Conservation (phyloP, 192 early-diverging fungal species). For the Gryganskiella cystojenkinii region DNA sequence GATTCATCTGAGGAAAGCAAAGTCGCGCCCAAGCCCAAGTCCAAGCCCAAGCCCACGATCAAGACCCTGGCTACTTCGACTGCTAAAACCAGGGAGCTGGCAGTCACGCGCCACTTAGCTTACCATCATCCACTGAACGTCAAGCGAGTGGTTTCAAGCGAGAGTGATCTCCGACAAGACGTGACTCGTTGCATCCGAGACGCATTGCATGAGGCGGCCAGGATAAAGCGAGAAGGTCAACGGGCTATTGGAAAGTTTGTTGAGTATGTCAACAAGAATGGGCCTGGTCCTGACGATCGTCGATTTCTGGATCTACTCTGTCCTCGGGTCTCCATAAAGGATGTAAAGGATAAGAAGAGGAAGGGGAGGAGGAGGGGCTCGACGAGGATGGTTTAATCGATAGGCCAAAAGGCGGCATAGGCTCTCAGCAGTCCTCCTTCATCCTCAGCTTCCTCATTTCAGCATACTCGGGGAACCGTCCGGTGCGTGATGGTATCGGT, state of each 20-base stretch:
- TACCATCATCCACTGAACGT: conserved; percentile 11
- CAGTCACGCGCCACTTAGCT: conserved; percentile 1
- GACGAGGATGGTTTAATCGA: too few relatives aligned
- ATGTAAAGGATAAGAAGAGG: too few relatives aligned
- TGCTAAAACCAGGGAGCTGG: conserved; percentile 5
- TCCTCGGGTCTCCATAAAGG: too few relatives aligned
- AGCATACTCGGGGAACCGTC: too few relatives aligned
- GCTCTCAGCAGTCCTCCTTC: too few relatives aligned
- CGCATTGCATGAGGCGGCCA: conserved; percentile 10
- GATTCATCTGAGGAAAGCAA: background rate
- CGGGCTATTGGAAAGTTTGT: conserved; percentile 11
- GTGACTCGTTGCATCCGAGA: conserved; percentile 9
- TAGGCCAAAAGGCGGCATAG: too few relatives aligned
- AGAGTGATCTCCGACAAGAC: background rate
- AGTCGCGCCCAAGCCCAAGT: background rate
- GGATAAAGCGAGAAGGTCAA: conserved; percentile 12
- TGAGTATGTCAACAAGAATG: conserved; percentile 11
- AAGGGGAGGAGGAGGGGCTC: too few relatives aligned
- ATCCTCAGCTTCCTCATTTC: too few relatives aligned
- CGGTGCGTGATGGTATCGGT: too few relatives aligned
- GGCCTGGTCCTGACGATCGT: too few relatives aligned
- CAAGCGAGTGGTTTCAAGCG: background rate
- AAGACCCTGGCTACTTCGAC: conserved; percentile 8
- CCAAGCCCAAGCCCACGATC: conserved; percentile 11
- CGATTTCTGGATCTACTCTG: too few relatives aligned